phyloP scores from a whole-genome alignment of 2,329 filamentous ascomycete species.

The Apiospora koreana region DNA sequence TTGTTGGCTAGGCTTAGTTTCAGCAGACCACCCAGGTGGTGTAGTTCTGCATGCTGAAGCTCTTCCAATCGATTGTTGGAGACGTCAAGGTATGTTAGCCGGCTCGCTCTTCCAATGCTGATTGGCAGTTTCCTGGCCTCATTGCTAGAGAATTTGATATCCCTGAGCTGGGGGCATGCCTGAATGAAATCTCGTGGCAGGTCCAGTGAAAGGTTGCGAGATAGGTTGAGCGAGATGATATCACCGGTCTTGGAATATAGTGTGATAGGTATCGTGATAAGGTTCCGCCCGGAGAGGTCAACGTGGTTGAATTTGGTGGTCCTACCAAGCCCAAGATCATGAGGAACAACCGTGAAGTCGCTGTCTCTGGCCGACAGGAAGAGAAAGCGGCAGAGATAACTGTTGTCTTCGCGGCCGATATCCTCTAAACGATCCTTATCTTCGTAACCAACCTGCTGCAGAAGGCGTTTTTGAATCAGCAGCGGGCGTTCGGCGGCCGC shows the following conservation, averaged over 20 bases:
- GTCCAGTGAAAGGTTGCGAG: conserved; percentile 86
- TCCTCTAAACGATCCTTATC: conserved; percentile 87
- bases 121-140: conserved; percentile 84
- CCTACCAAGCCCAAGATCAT: conserved; percentile 80
- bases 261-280: conserved; percentile 92
- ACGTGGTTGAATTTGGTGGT: conserved; percentile 92
- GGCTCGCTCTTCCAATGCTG: conserved; percentile 78
- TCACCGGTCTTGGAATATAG: conserved; percentile 90
- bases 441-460: conserved; percentile 91
- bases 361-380: conserved; percentile 89
- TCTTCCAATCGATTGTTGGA: conserved; percentile 93
- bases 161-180: conserved; percentile 84
- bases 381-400: conserved; percentile 93
- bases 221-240: conserved; percentile 93
- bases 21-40: conserved; percentile 72
- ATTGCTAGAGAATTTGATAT: conserved; percentile 95
- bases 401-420: conserved; percentile 93
- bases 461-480: conserved; percentile 84
- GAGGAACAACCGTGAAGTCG: conserved; percentile 71
- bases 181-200: conserved; percentile 96
- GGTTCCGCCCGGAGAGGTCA: conserved; percentile 84
- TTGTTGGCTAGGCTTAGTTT: conserved; percentile 96
- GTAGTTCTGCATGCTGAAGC: conserved; percentile 80
- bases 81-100: conserved; percentile 86
- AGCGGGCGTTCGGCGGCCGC: conserved; percentile 78